phyloP scores from a whole-genome alignment of 225 moss, liverwort and hornwort species.

The Bryum argenteum region DNA sequence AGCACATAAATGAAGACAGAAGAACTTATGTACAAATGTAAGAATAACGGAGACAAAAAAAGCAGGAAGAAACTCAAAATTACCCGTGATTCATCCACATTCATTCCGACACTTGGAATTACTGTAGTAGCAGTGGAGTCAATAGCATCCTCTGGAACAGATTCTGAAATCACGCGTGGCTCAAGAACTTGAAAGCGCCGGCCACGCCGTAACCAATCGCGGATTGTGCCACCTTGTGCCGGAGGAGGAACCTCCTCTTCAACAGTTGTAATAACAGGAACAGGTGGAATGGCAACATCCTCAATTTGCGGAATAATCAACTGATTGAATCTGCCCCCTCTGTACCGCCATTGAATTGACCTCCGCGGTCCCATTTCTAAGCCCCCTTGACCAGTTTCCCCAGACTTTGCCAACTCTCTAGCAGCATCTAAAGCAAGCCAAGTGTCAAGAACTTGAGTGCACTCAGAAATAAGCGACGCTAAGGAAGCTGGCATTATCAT shows the following conservation, averaged over 20 bases:
- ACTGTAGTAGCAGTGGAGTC: conserved; percentile 40
- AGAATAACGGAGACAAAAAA: neutral
- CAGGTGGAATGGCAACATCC: conserved; percentile 29
- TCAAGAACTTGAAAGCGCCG: conserved; percentile 59
- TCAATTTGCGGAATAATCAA: conserved; percentile 43
- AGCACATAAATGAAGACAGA: conserved; percentile 6
- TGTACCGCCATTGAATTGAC: conserved; percentile 63
- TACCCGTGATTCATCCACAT: conserved; percentile 55
- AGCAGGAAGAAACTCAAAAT: neutral
- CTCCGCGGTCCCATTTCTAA: conserved; percentile 53
- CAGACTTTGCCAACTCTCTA: conserved; percentile 74
- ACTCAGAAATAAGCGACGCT: conserved; percentile 73
- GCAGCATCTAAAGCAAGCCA: conserved; percentile 84
- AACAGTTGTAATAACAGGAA: conserved; percentile 30
- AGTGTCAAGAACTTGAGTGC: conserved; percentile 69
- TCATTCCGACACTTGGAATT: conserved; percentile 60
- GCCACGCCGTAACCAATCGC: conserved; percentile 69
- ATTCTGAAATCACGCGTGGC: conserved; percentile 44
- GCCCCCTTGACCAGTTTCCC: conserved; percentile 53
- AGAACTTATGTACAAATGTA: neutral
- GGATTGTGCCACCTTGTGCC: conserved; percentile 58
- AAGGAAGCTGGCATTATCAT: conserved; percentile 57
- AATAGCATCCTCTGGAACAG: conserved; percentile 40
- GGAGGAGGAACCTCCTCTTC: conserved; percentile 51
- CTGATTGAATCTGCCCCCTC: conserved; percentile 51